Evolutionary conservation across 2,329 filamentous ascomycete species (phyloP), one percentile per base, ranked within the genome.

Genomic region (Arthrocladium fulminans): DNA sequence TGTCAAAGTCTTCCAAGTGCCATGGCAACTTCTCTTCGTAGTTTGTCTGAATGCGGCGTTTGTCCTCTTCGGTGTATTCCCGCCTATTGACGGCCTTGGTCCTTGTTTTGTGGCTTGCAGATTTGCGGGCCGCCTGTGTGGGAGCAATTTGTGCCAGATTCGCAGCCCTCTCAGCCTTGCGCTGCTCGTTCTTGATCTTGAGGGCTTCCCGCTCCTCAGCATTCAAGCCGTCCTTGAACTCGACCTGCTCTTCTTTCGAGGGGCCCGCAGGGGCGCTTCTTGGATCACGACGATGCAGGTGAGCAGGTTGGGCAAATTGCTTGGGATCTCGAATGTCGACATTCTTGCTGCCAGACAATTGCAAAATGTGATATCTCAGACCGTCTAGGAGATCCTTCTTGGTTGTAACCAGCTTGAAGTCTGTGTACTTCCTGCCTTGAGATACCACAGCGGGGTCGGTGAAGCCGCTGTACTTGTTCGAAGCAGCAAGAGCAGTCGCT

Each of bases 1-100:
- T 88, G 60, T 98, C 90, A 34, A 89, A 94, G 64, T 98, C 92
- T 63, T 98, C 92, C 29, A 98, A 68, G 64, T 96, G 89, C 92
- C 92, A 98, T 4, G 92, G 92, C 43, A 96, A 73, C 3, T 90
- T 88, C 65, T 98, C 92, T 64, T 97, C 92, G 57, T 97, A 98
- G 54, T 89, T 77, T 35, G 82, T 69, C 51, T 79, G 72, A 35
- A 75, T 72, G 43, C 71, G 71, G 51, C 84, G 68, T 80, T 80
- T 71, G 75, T 94, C 75, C 77, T 92, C 71, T 69, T 76, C 76
- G 1, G 80, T 81, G 62, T 81, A 79, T 49, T 94, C 86, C n/a
- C 84, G 79, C 57, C 87, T 82, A 61, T 86, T 88, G 19, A 94
- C 85, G 59, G 88, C 86, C 54, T 88, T 85, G 1, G 83, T 90